Evolutionary conservation across 768 basidiomycete genomes (phyloP), one percentile per base, ranked within the genome.

Genomic region (Neoboletus brunneissimus): DNA sequence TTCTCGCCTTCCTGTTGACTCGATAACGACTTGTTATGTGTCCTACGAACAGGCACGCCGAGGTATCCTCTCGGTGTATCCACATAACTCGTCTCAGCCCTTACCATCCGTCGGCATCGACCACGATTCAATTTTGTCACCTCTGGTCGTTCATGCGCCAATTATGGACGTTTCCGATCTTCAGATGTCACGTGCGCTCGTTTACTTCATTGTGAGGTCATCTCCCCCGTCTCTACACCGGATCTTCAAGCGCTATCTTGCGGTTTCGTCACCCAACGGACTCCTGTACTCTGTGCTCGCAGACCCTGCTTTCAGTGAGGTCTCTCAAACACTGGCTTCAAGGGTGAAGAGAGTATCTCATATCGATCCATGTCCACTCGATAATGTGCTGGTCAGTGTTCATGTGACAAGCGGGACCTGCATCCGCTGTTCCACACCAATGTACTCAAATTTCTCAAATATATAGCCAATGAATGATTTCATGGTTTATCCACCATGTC

Each of bases 381-480:
- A 58, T 41, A 23, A 63, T 56, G 58, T 62, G n/a, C 52, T 65
- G 72, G 70, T 72, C 60, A 71, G 70, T 72, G 57, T 50, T 61
- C 42, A 60, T 47, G 53, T 56, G 46, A 51, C 38, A 43, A 32
- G 58, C 60, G 56, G 68, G 49, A 50, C 40, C 47, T 38, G n/a
- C 16, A 10, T 37, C 67, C 55, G 49, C 64, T 48, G 34, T 55
- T 45, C 51, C 25, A 38, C 42, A 47, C 18, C 20, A 20, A 52
- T 63, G 60, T 67, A 67, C 64, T 67, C 53, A 68, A 63, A 42
- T 42, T 53, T 13, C 53, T 58, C 61, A 51, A 47, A 63, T 59
- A 62, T 71, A 66, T 70, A 85, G 83, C 79, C 81, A 45, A 72
- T 81, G 73, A 76, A 79, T 69, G 76, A 81, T 65, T 77, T 76